Evolutionary conservation across 805 yeast genomes (phyloP), one percentile per base, ranked within the genome.

Genomic region (Candida endomychidarum): DNA sequence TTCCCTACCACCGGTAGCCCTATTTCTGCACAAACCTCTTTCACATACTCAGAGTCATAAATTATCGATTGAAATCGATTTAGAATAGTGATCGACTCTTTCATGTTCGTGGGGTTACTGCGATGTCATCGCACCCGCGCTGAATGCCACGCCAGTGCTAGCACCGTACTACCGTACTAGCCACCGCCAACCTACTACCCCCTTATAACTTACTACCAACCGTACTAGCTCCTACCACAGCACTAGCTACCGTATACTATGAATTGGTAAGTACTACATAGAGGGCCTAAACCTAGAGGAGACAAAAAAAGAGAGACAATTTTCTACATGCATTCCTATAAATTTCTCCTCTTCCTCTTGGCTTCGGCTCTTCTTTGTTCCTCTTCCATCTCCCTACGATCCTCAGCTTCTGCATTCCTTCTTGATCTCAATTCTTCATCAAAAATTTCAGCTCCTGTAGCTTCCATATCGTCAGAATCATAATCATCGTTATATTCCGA

Each of bases 391-490:
- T 90, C 97, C 38, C 74, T 65, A 35, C 71, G 65, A 54, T 91
- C 99, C 56, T 93, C 99, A 27, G 72, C 47, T 49, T 77, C 74
- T 0, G 95, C 99, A 40, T 72, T 74, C 36, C 73, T 72, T 25
- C 80, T 69, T 9, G 96, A 83, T 23, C 75, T 54, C 45, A 68
- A 76, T 61, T 91, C 99, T 54, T 91, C 99, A 41, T 78, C 86
- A 29, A 88, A 65, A 17, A 93, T 79, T 47, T 91, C 97, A 19
- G 81, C 81, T 19, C 96, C 97, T 1, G 93, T 83, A 2, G 96
- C 96, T 57, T 91, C 98, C 97, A 93, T 91, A 53, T 86, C 88
- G 42, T 74, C 81, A 22, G 75, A 76, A 6, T 65, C 65, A 38
- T 59, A 58, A 28, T 54, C 60, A 44, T 75, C 73, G 19, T 66